These are phyloP conservation scores for Notholithocarpus densiflorus DNA, from an alignment of 306 rosid species.

Conservation along the genomic window DNA sequence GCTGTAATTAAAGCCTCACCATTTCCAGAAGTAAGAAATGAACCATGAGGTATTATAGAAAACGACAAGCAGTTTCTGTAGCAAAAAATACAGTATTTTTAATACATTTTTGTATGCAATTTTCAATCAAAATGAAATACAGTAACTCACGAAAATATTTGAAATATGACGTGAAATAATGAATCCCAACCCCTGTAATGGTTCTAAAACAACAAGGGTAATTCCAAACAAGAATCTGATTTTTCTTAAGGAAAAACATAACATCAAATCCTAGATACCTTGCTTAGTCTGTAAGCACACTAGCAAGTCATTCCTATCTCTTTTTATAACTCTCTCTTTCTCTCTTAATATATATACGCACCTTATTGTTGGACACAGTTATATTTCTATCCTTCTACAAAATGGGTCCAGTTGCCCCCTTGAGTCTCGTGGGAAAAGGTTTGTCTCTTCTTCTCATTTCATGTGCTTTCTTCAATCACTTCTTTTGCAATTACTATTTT, in stretches of 20 bases:
- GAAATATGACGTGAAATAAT: not conserved
- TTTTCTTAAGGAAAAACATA: not conserved
- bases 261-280: conserved; percentile 25
- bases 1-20: too few relatives aligned
- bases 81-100: too few relatives aligned
- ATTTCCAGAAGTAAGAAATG: too few relatives aligned
- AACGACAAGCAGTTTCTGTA: too few relatives aligned
- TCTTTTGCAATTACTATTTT: not conserved
- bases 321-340: not conserved
- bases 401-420: conserved; percentile 50
- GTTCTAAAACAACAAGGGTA: conserved; percentile 10
- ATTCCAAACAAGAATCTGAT: conserved; percentile 47
- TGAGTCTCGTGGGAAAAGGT: conserved; percentile 54
- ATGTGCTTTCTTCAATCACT: not conserved
- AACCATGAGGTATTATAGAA: too few relatives aligned
- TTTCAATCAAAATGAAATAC: too few relatives aligned
- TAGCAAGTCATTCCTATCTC: conserved; percentile 4
- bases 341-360: conserved; percentile 6
- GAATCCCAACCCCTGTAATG: not conserved
- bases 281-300: conserved; percentile 33
- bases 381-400: not conserved
- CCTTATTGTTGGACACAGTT: not conserved
- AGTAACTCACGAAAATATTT: not conserved
- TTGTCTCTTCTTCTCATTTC: conserved; percentile 2
- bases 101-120: too few relatives aligned